Percentiles rank a stretch among this genome's conserved stretches.
These are phyloP conservation scores for Coccomyxa sp. DNA, from an alignment of 139 green algal species.

Conservation along the genomic window DNA sequence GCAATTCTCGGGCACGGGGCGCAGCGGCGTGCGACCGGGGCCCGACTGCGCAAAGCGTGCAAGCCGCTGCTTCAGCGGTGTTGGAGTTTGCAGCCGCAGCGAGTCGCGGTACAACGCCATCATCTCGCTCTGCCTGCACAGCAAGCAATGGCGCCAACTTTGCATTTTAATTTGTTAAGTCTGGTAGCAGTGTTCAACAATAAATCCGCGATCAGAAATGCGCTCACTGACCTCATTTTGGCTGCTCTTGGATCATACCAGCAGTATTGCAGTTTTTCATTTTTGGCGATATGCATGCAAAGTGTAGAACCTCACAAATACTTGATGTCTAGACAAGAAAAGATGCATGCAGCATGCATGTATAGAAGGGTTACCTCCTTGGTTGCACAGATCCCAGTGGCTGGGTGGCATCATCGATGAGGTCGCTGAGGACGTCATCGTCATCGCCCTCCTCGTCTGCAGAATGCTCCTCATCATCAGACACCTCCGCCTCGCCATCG, in stretches of 20 bases:
- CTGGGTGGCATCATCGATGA: constrained; percentile 4
- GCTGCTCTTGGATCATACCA: no score
- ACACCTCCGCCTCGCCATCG: not conserved
- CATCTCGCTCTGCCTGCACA: constrained; percentile 10
- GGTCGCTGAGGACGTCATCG: not conserved
- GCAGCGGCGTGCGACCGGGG: not conserved
- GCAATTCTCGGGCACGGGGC: not conserved
- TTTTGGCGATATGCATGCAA: not conserved
- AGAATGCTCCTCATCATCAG: not conserved
- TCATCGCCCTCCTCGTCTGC: not conserved
- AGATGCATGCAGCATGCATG: not conserved
- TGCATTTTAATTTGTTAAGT: no score
- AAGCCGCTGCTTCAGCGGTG: not conserved
- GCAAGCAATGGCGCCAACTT: not conserved
- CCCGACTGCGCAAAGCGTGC: not conserved
- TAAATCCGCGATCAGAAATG: no score
- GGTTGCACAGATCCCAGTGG: not conserved
- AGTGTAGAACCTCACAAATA: not conserved
- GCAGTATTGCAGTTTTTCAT: not conserved
- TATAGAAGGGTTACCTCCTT: not conserved
- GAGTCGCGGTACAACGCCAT: not conserved
- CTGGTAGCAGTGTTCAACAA: no score
- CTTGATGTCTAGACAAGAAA: not conserved
- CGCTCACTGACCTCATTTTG: no score
- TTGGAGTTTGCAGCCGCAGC: not conserved